Evolutionary conservation across 768 basidiomycete genomes (phyloP).

Genomic region (Scleroderma citrinum): DNA sequence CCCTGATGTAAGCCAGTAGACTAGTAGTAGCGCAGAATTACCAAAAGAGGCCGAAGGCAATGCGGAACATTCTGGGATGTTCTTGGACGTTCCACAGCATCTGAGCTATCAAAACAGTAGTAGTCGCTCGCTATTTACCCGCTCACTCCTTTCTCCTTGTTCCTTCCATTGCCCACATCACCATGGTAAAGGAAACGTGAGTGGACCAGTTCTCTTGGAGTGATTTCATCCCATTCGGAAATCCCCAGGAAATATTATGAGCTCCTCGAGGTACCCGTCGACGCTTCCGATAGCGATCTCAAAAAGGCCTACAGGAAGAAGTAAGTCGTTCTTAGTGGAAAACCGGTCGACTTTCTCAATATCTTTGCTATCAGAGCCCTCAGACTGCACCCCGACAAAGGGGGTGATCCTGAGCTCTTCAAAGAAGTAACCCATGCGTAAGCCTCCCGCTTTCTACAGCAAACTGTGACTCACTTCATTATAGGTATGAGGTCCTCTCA

Average conservation of each 20-base stretch:
- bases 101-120: slow-evolving; percentile 15
- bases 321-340: slow-evolving; percentile 32
- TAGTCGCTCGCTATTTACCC: slow-evolving; percentile 5
- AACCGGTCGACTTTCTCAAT: slow-evolving; percentile 3
- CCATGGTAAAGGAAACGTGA: slow-evolving; percentile 70
- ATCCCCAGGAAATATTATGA: slow-evolving; percentile 80
- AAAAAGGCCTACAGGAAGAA: slow-evolving; percentile 97
- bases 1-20: slow-evolving; percentile 53
- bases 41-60: not conserved
- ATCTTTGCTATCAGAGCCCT: slow-evolving; percentile 53
- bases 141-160: slow-evolving; percentile 10
- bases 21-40: not conserved
- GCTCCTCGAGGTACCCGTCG: slow-evolving; percentile 77
- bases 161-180: slow-evolving; percentile 9
- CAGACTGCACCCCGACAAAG: slow-evolving; percentile 87
- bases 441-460: slow-evolving; percentile 28
- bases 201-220: not conserved
- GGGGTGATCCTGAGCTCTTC: slow-evolving; percentile 94
- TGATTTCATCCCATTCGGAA: not conserved
- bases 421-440: slow-evolving; percentile 96
- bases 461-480: not conserved
- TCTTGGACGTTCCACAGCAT: slow-evolving; percentile 35
- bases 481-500: slow-evolving; percentile 87
- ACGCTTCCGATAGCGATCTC: slow-evolving; percentile 76
- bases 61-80: slow-evolving; percentile 26